Conservation (phyloP, 129 eudicot genomes). For the Cynara cardunculus region DNA sequence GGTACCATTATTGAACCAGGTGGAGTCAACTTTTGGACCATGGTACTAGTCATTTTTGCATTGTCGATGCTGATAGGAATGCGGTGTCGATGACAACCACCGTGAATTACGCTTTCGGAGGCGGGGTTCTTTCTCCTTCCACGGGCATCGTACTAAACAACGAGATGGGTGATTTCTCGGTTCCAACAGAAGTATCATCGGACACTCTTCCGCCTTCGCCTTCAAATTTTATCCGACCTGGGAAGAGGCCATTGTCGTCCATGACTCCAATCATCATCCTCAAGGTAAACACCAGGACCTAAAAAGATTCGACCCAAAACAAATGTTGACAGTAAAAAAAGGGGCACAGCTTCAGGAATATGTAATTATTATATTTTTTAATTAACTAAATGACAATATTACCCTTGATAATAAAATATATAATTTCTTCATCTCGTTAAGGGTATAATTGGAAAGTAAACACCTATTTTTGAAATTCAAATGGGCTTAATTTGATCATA, state of each 20-base stretch:
- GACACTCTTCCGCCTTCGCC: constrained; percentile 87
- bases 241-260: constrained; percentile 86
- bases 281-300: constrained; percentile 47
- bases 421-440: too few relatives aligned
- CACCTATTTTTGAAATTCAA: too few relatives aligned
- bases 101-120: constrained; percentile 72
- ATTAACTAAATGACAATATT: too few relatives aligned
- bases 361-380: not conserved
- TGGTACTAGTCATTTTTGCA: constrained; percentile 93
- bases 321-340: not conserved
- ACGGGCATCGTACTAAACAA: constrained; percentile 83
- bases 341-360: not conserved
- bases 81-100: constrained; percentile 89
- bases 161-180: constrained; percentile 79
- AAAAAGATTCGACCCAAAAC: not conserved
- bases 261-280: constrained; percentile 89
- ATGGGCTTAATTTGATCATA: too few relatives aligned
- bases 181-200: constrained; percentile 60
- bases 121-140: constrained; percentile 78
- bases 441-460: too few relatives aligned
- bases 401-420: not conserved
- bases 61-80: constrained; percentile 85
- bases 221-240: constrained; percentile 67
- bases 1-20: constrained; percentile 24
- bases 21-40: constrained; percentile 89